phyloP scores from a whole-genome alignment of 2,329 filamentous ascomycete species.

The Lecanicillium sp. region DNA sequence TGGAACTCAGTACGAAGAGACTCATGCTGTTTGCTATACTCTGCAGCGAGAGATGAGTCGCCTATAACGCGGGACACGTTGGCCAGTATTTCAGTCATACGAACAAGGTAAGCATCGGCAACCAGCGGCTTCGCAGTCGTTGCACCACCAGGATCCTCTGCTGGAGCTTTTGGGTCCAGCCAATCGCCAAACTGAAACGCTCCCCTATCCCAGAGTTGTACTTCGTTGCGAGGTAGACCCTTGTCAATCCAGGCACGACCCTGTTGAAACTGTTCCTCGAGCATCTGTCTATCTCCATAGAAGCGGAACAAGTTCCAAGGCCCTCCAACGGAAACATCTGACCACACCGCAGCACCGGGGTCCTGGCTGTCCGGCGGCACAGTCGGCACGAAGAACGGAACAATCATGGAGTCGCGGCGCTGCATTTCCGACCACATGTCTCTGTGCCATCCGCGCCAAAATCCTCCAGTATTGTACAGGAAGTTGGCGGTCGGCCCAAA shows the following conservation, averaged over 20 bases:
- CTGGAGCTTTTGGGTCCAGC: slow-evolving; percentile 38
- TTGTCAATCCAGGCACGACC: slow-evolving; percentile 32
- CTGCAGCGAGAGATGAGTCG: slow-evolving; percentile 15
- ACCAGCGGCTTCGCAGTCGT: slow-evolving; percentile 33
- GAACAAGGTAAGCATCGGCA: slow-evolving; percentile 38
- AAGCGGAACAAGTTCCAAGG: slow-evolving; percentile 33
- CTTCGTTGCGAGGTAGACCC: slow-evolving; percentile 23
- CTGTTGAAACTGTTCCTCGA: slow-evolving; percentile 30
- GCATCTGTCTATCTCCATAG: slow-evolving; percentile 27
- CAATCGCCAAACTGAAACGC: slow-evolving; percentile 36
- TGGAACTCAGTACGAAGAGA: slow-evolving; percentile 20
- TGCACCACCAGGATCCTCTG: slow-evolving; percentile 28
- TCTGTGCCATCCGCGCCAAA: slow-evolving; percentile 41
- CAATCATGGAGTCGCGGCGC: slow-evolving; percentile 13
- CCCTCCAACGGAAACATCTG: slow-evolving; percentile 15
- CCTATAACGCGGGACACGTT: slow-evolving; percentile 26
- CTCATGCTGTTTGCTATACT: slow-evolving; percentile 14
- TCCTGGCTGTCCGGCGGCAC: slow-evolving; percentile 15
- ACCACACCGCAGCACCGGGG: slow-evolving; percentile 8
- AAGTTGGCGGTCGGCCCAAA: slow-evolving; percentile 45
- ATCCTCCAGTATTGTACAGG: slow-evolving; percentile 43
- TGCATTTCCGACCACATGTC: slow-evolving; percentile 33
- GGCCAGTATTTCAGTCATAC: slow-evolving; percentile 29
- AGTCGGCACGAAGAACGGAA: slow-evolving; percentile 21
- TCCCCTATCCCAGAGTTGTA: slow-evolving; percentile 31